Evolutionary conservation across 192 early-diverging fungal species (phyloP).

Genomic region (Radiomyces spectabilis): DNA sequence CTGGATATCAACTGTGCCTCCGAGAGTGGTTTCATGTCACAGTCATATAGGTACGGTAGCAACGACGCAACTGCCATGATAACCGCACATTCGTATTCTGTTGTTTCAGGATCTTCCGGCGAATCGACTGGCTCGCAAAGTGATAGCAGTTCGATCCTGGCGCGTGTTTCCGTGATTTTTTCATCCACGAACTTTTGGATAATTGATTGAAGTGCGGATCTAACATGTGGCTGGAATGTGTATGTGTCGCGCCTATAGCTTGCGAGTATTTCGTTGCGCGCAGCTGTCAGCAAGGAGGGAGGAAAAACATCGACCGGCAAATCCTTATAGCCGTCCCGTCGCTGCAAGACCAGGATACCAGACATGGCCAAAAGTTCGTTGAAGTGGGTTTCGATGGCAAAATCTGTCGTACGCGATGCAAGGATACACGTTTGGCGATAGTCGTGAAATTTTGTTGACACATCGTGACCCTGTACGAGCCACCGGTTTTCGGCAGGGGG

Average conservation of each 20-base stretch:
- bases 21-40: constrained; percentile 9
- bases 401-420: neutral
- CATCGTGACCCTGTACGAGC: neutral
- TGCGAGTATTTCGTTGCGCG: neutral
- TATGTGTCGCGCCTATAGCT: neutral
- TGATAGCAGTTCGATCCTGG: constrained; percentile 3
- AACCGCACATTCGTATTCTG: constrained; percentile 6
- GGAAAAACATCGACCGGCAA: constrained; percentile 3
- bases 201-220: neutral
- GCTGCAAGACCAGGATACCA: neutral
- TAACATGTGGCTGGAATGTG: constrained; percentile 2
- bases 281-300: neutral
- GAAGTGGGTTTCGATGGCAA: neutral
- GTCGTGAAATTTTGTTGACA: neutral
- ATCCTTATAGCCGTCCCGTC: neutral
- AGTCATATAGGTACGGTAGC: constrained; percentile 7
- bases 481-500: neutral
- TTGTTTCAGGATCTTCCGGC: constrained; percentile 3
- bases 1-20: constrained; percentile 7
- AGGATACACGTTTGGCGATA: neutral
- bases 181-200: constrained; percentile 7
- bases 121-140: constrained; percentile 6
- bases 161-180: constrained; percentile 5
- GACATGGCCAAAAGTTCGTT: neutral
- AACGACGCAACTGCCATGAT: constrained; percentile 7